These are phyloP conservation scores for Ophiostoma perfectum DNA, from an alignment of 2,329 filamentous ascomycete genomes.

Conservation along the genomic window DNA sequence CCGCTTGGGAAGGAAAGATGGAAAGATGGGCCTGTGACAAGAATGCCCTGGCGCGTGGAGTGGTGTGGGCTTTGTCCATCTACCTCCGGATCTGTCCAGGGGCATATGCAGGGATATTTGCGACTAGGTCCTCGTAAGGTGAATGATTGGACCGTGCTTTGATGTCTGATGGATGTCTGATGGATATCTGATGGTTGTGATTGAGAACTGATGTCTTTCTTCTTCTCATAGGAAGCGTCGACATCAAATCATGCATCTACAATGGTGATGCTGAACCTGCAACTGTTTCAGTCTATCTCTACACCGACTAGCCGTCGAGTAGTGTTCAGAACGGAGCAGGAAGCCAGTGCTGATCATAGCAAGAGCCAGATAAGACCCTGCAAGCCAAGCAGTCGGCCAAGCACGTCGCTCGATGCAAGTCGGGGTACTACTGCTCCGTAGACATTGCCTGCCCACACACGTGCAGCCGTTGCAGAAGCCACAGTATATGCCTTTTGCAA, in stretches of 20 bases:
- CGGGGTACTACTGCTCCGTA: too few relatives aligned
- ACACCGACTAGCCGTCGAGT: too few relatives aligned
- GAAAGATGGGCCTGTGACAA: neutral
- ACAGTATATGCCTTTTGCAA: neutral
- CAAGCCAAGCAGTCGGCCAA: neutral
- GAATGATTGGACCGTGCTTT: neutral
- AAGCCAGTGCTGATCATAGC: too few relatives aligned
- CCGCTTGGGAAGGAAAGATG: neutral
- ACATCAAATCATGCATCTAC: neutral
- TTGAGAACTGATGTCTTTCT: neutral
- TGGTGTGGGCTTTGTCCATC: neutral
- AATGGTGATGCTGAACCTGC: neutral
- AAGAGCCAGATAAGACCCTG: too few relatives aligned
- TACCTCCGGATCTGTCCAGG: neutral
- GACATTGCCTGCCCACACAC: neutral
- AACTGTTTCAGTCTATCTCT: neutral
- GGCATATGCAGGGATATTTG: neutral
- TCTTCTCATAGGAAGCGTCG: neutral
- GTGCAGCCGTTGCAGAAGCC: neutral
- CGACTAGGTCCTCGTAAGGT: too few relatives aligned
- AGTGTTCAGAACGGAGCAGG: too few relatives aligned
- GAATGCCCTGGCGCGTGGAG: neutral
- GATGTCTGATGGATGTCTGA: neutral
- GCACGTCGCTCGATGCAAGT: neutral
- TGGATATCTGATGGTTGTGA: neutral